Evolutionary conservation across 2,329 filamentous ascomycete genomes (phyloP).

Genomic region (Colletotrichum tanaceti): DNA sequence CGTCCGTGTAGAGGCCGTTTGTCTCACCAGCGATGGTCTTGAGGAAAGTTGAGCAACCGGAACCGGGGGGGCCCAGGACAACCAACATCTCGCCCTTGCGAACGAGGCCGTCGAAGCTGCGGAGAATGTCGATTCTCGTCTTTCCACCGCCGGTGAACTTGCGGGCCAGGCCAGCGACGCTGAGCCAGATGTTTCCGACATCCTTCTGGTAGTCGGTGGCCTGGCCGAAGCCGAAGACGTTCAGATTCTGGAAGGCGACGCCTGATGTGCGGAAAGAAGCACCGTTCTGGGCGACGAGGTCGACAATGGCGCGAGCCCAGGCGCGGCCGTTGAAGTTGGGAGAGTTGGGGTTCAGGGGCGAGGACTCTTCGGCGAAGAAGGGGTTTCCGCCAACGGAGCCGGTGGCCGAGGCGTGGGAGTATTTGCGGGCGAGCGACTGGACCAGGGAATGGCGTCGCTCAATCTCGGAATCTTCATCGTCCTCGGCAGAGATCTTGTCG

Average conservation of each 20-base stretch:
- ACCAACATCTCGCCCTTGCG: constrained; percentile 80
- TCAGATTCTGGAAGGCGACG: constrained; percentile 74
- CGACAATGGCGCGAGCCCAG: constrained; percentile 71
- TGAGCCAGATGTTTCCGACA: constrained; percentile 71
- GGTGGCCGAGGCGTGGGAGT: constrained; percentile 60
- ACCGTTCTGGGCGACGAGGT: constrained; percentile 63
- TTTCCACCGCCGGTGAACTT: constrained; percentile 64
- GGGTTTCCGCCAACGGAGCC: constrained; percentile 57
- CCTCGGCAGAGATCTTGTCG: constrained; percentile 49
- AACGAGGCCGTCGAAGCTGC: constrained; percentile 75
- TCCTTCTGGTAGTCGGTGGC: constrained; percentile 78
- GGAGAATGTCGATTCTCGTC: constrained; percentile 75
- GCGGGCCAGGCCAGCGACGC: constrained; percentile 56
- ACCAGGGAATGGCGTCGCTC: constrained; percentile 64
- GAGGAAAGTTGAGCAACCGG: constrained; percentile 85
- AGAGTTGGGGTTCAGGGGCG: constrained; percentile 65
- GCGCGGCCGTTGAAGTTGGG: constrained; percentile 64
- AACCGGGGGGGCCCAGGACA: constrained; percentile 76
- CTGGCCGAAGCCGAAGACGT: constrained; percentile 74
- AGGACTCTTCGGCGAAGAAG: constrained; percentile 63
- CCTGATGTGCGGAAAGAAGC: constrained; percentile 70
- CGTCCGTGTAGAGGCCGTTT: constrained; percentile 80
- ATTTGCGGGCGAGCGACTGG: constrained; percentile 66
- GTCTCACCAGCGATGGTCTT: constrained; percentile 88
- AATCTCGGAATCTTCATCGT: constrained; percentile 58